A percentile compares a stretch with the other conserved stretches of the same genome.
phyloP scores from a whole-genome alignment of 2,329 filamentous ascomycete species.

The Pseudogymnoascus sp. region DNA sequence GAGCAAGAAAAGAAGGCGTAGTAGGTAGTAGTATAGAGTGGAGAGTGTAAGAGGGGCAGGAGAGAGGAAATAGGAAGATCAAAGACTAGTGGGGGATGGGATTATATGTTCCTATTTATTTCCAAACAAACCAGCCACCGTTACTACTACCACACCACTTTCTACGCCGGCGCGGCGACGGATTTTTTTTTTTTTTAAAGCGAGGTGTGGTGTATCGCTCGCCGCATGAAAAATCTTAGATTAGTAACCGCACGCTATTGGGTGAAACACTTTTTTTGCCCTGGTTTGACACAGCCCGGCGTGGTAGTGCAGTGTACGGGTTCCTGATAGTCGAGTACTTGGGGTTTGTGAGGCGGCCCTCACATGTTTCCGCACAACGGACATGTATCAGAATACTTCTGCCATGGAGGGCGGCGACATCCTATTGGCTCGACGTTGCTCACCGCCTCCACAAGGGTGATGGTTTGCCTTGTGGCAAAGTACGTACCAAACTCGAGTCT shows the following conservation, averaged over 20 bases:
- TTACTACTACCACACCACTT: neutral
- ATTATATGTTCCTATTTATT: slow-evolving; percentile 7
- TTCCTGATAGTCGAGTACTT: neutral
- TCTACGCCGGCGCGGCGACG: neutral
- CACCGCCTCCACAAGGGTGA: slow-evolving; percentile 2
- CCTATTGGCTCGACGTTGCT: neutral
- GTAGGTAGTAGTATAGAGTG: slow-evolving; percentile 3
- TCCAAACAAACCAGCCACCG: neutral
- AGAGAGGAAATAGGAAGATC: neutral
- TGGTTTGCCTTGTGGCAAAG: neutral
- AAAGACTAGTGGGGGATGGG: slow-evolving; percentile 1
- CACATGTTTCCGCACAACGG: neutral
- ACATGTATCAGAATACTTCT: neutral
- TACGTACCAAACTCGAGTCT: neutral
- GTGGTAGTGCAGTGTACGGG: neutral
- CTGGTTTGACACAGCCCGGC: slow-evolving; percentile 1
- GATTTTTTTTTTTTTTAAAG: neutral
- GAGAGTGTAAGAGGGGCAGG: neutral
- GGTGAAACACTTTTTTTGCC: neutral
- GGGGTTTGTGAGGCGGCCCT: neutral
- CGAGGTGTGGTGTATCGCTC: neutral
- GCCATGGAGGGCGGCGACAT: neutral
- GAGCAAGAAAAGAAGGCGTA: neutral
- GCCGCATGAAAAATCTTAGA: slow-evolving; percentile 7
- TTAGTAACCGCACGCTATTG: slow-evolving; percentile 3